Conservation (phyloP, 305 asterid genomes). For the Salvia sclarea region DNA sequence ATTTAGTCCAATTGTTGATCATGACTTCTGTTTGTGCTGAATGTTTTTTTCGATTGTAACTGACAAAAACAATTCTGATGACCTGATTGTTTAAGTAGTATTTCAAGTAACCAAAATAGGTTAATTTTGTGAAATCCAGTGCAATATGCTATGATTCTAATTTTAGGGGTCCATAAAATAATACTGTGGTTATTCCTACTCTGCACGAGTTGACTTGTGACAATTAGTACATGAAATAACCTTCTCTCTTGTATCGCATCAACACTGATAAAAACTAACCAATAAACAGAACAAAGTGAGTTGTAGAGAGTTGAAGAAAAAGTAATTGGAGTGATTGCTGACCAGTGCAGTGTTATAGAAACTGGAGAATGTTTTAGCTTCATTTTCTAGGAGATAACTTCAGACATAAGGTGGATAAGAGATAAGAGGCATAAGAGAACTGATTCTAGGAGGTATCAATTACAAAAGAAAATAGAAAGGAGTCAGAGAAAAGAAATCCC, state of each 20-base stretch:
- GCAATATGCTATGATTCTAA: background rate
- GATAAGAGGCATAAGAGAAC: background rate
- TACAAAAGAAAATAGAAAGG: background rate
- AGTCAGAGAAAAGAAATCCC: background rate
- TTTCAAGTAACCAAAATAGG: background rate
- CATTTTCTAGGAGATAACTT: background rate
- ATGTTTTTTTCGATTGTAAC: background rate
- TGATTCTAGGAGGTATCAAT: background rate
- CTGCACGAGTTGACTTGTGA: background rate
- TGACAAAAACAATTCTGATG: background rate
- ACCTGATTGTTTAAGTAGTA: conserved; percentile 13
- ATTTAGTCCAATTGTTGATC: background rate
- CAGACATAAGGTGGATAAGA: background rate
- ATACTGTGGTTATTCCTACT: conserved; percentile 6
- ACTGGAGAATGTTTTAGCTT: background rate
- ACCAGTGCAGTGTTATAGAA: background rate
- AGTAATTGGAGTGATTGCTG: background rate
- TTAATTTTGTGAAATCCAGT: background rate
- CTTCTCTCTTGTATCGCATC: background rate
- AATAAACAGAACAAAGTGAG: too few species aligned
- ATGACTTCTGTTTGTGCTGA: background rate
- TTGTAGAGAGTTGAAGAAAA: background rate
- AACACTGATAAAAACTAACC: background rate
- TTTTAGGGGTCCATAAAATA: background rate
- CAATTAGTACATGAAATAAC: background rate